Conservation (phyloP, 2,329 filamentous ascomycete genomes). For the Ciborinia camelliae region DNA sequence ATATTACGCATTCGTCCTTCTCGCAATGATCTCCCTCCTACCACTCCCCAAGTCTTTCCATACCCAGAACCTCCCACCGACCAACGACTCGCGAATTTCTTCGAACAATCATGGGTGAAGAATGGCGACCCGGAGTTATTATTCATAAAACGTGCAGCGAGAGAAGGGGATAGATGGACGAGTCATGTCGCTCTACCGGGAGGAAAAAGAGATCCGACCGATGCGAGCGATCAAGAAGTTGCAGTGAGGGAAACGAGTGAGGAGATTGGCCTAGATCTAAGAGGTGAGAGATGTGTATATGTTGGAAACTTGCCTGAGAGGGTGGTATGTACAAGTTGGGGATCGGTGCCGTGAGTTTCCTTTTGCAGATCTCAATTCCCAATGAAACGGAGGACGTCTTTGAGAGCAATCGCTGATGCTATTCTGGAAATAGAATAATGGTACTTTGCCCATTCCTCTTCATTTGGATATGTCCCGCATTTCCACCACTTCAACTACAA, state of each 20-base stretch:
- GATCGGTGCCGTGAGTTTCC: constrained; percentile 54
- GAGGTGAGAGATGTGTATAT: constrained; percentile 43
- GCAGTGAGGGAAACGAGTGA: constrained; percentile 63
- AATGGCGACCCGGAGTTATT: constrained; percentile 65
- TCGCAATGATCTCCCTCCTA: constrained; percentile 50
- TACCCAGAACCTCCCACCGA: constrained; percentile 31
- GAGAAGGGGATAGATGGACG: constrained; percentile 65
- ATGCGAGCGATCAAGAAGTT: constrained; percentile 58
- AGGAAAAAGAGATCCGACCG: constrained; percentile 62
- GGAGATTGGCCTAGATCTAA: constrained; percentile 63
- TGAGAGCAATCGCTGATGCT: neutral
- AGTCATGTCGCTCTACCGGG: constrained; percentile 66
- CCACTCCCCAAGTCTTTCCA: constrained; percentile 20
- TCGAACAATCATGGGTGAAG: constrained; percentile 61
- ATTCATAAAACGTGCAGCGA: constrained; percentile 66
- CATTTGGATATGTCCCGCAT: constrained; percentile 53
- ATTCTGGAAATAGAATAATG: constrained; percentile 51
- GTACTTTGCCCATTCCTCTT: constrained; percentile 68
- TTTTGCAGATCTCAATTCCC: neutral
- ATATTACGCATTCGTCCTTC: constrained; percentile 60
- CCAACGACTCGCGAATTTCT: constrained; percentile 49
- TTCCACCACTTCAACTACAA: constrained; percentile 59
- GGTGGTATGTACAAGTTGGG: constrained; percentile 64
- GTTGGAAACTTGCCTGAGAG: constrained; percentile 64
- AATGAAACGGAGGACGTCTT: neutral